Percentiles rank a stretch among this genome's conserved stretches.
These are phyloP conservation scores for Fragaria nilgerrensis DNA, from an alignment of 306 rosid genomes.

Conservation along the genomic window DNA sequence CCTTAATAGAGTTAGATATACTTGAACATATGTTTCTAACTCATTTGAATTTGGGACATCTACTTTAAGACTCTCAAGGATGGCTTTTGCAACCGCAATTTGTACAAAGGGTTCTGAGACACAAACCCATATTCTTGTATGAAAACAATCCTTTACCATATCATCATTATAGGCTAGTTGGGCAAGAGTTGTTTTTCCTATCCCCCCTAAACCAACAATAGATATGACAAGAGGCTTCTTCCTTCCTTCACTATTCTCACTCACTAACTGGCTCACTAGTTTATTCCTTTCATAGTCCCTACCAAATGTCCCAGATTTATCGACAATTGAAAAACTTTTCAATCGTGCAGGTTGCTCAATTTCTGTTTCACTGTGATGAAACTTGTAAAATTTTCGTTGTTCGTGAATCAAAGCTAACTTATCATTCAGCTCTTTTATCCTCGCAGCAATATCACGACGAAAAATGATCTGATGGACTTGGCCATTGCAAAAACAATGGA, in stretches of 20 bases:
- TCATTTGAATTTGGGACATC: neutral
- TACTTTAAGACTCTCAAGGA: neutral
- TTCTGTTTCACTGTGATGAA: neutral
- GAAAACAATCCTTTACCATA: neutral
- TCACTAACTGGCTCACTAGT: neutral
- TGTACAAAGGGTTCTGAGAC: neutral
- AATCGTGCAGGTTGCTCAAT: neutral
- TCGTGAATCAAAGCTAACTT: neutral
- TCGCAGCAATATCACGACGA: conserved; percentile 2
- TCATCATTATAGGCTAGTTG: neutral
- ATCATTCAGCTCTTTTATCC: neutral
- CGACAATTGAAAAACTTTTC: neutral
- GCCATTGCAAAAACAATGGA: neutral
- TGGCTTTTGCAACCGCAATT: neutral
- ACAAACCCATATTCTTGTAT: neutral
- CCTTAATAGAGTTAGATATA: neutral
- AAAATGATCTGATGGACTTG: neutral
- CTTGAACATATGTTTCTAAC: neutral
- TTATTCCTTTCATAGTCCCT: neutral
- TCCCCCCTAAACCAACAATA: neutral
- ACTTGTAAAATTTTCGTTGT: neutral
- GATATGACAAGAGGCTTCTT: neutral
- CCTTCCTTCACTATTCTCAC: neutral
- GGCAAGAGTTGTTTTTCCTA: neutral
- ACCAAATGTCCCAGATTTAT: neutral